Evolutionary conservation across 2,329 filamentous ascomycete species (phyloP).

Genomic region (Colletotrichum sp.): DNA sequence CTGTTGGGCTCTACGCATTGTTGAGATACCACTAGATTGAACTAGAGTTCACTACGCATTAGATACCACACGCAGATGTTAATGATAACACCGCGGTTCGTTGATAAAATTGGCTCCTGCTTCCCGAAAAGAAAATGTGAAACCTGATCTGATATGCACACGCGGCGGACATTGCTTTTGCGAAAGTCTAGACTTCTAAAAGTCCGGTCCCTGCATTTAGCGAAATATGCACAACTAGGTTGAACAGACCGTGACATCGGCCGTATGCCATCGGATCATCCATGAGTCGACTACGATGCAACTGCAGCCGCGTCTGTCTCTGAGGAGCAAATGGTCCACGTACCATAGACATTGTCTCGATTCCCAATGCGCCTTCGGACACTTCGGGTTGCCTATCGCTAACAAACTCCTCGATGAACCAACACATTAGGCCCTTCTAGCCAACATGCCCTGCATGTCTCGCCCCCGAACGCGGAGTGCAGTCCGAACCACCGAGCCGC

Average conservation of each 20-base stretch:
- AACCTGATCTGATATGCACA: neutral
- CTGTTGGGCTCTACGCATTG: neutral
- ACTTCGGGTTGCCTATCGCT: neutral
- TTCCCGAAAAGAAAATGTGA: neutral
- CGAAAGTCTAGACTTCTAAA: neutral
- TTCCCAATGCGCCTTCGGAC: neutral
- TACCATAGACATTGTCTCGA: neutral
- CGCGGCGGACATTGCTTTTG: neutral
- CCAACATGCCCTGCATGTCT: neutral
- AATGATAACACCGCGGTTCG: neutral
- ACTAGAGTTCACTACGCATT: constrained; percentile 11
- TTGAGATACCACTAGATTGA: constrained; percentile 20
- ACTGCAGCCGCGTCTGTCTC: neutral
- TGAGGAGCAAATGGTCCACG: neutral
- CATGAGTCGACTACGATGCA: neutral
- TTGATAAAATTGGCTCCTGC: neutral
- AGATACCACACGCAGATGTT: constrained; percentile 18
- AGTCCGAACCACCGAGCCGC: neutral
- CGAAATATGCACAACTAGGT: neutral
- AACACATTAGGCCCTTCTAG: neutral
- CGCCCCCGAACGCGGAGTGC: neutral
- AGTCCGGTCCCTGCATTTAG: neutral
- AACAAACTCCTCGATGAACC: neutral
- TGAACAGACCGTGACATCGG: neutral
- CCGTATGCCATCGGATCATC: neutral